Base-by-base conservation (phyloP, 441 rosid genomes). In the Manihot esculenta region DNA sequence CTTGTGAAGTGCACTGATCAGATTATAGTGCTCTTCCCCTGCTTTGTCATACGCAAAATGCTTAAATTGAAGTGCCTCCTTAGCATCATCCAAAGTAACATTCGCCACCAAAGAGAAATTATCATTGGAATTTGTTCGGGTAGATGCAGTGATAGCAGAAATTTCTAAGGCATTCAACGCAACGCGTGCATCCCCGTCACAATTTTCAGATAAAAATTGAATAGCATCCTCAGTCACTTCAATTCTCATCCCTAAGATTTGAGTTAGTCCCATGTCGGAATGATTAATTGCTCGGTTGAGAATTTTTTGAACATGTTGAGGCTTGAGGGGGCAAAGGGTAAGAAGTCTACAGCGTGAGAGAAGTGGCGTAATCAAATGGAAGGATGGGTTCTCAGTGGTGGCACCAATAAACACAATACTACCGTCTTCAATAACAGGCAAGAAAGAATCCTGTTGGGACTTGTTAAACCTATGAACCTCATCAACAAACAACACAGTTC, bases 361-460 rank as follows among this genome's bases (percentile, higher is more conserved):
- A 74, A 92, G 70, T 0, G 97, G 94, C 2, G 94, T 87, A 44
- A 88, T 83, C 81, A 90, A 81, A 81, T 92, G 97, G 48, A 90
- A 92, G 12, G 92, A 88, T 0, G 96, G 97, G 71, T 92, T 92
- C 88, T 92, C 97, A 0, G 96, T 90, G 11, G 97, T 92, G 18
- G 96, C 96, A 26, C 96, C 97, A 13, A 92, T 68, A 71, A 92
- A 89, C 33, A 90, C 85, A 54, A 90, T 87, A 67, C 85, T 90
- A 20, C 98, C 94, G 66, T 92, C 98, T 80, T 90, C 98, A 70
- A 89, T 89, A 23, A 92, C 85, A 7, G 94, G 93, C 84, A 92
- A 79, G 83, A 92, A 89, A n/a, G 93, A 85, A 42, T 92, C 98
- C 69, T 90, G 98, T 62, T 90, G 96, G 0, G 94, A 85, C 81